Evolutionary conservation across 805 yeast genomes (phyloP), one percentile per base, ranked within the genome.

Genomic region (Dipodascus geniculatus): DNA sequence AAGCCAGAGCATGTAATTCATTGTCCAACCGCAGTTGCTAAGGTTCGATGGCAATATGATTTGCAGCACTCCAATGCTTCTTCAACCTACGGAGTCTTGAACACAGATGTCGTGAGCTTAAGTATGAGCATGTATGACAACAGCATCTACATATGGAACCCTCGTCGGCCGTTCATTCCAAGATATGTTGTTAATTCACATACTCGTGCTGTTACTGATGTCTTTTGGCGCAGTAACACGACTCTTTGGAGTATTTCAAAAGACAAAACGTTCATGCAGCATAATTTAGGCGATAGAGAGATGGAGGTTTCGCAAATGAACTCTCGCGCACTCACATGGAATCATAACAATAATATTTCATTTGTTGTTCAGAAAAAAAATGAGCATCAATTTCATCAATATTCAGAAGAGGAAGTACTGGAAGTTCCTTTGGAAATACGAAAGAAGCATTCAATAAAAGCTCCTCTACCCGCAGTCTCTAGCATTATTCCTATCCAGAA

Each of bases 1-100:
- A 74, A 69, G 2, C 96, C 97, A 0, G 91, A 87, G 33, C 77
- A 78, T 58, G 82, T 82, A 14, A 76, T 91, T 14, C 76, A 78
- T 58, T 80, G 95, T 0, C 82, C 93, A 6, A 84, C 84, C 16
- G 86, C 96, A 0, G 84, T 91, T 1, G 80, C 84, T 60, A 85
- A 81, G 59, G 89, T 83, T 0, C 67, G 82, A 24, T 88, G 96
- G 90, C 69, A 76, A 56, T 73, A 59, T 3, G 65, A 76, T 11
- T 71, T 68, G 4, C 71, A 71, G 28, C 47, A 42, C 16, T 22
- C 55, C 33, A 20, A 48, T 31, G 42, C 49, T 42, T 48, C 31
- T 3, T 62, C 64, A 52, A 8, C 58, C 65, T 28, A 24, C 22
- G 20, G 53, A 20, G 53, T 57, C n/a, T 50, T 55, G 2, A 53